Percentiles rank a stretch among this genome's conserved stretches.
Evolutionary conservation across 2,329 filamentous ascomycete genomes (phyloP).

Genomic region (Magnaporthiopsis rhizophila): DNA sequence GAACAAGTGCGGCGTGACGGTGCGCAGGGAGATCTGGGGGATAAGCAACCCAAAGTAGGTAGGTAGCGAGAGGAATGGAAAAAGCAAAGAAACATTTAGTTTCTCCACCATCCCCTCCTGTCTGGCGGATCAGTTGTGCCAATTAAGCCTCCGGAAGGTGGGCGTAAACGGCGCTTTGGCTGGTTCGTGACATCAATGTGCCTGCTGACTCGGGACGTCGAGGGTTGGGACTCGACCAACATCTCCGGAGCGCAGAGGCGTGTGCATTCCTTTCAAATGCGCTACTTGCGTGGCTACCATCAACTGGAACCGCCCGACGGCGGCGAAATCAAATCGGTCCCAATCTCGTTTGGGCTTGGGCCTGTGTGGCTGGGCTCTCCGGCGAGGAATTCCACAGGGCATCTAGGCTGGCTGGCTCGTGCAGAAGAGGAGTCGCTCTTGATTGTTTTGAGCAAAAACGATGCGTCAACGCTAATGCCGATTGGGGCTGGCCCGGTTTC

Average conservation of each 20-base stretch:
- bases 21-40: not conserved
- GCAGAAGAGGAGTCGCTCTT: not conserved
- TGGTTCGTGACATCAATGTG: not conserved
- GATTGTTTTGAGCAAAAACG: not conserved
- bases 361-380: not conserved
- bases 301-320: not conserved
- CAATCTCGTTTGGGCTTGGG: not conserved
- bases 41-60: not conserved
- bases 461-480: not conserved
- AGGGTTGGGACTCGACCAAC: no score
- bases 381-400: no score
- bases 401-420: no score
- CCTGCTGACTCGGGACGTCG: not conserved
- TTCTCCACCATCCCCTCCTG: no score
- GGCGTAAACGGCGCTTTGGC: no score
- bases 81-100: not conserved
- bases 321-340: not conserved
- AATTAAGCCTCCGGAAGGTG: not conserved
- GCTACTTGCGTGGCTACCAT: no score
- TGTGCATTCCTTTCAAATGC: no score
- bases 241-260: no score
- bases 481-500: slow-evolving; percentile 8
- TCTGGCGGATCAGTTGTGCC: no score
- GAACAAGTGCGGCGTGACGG: not conserved
- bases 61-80: not conserved